A percentile compares a stretch with the other conserved stretches of the same genome.
Evolutionary conservation across 352 stramenopile species (phyloP).

Genomic region (Pythium grandisporangium): DNA sequence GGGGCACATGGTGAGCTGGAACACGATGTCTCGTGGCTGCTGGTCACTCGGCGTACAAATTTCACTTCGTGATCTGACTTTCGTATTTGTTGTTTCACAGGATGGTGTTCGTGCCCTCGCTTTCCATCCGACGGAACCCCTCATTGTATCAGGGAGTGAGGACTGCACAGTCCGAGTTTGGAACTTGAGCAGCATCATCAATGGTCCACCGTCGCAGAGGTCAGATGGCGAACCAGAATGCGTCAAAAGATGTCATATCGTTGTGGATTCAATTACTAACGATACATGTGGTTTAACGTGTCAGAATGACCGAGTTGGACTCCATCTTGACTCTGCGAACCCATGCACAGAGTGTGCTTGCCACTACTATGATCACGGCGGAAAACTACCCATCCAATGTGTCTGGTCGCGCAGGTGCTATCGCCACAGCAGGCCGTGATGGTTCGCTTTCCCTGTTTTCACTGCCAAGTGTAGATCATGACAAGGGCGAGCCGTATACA

Average conservation of each 20-base stretch:
- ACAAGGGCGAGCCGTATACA: conserved; percentile 59
- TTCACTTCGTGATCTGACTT: no score
- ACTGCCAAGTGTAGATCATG: conserved; percentile 37
- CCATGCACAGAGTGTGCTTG: conserved; percentile 67
- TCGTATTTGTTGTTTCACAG: conserved; percentile 15
- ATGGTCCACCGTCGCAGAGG: conserved; percentile 58
- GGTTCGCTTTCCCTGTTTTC: conserved; percentile 62
- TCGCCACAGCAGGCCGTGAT: conserved; percentile 70
- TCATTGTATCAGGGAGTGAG: conserved; percentile 78
- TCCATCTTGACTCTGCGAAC: conserved; percentile 65
- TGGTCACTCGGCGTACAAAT: no score
- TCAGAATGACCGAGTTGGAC: conserved; percentile 62
- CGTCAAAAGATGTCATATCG: no score
- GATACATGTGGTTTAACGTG: neutral
- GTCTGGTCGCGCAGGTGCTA: conserved; percentile 37
- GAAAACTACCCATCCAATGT: conserved; percentile 62
- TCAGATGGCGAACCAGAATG: no score
- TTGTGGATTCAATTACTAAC: neutral
- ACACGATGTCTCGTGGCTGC: no score
- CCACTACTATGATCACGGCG: conserved; percentile 57
- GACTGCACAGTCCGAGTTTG: conserved; percentile 82
- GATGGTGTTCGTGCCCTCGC: conserved; percentile 69
- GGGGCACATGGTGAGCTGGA: conserved; percentile 71
- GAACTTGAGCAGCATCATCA: conserved; percentile 57
- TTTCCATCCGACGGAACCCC: conserved; percentile 73